Conservation (phyloP, 805 yeast genomes). For the Maudiozyma barnettii region DNA sequence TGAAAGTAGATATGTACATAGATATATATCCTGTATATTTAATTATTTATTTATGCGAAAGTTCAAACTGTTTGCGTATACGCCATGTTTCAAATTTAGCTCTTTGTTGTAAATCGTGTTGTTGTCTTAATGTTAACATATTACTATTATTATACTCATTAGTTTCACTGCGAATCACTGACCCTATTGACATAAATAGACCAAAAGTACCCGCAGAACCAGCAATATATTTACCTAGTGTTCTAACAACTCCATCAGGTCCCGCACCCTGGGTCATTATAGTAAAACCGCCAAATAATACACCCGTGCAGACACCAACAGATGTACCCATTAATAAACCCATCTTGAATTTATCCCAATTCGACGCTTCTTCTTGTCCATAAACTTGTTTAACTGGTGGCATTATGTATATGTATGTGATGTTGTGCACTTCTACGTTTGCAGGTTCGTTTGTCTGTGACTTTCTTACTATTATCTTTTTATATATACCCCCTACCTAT, state of each 20-base stretch:
- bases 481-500: too few relatives aligned
- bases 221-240: conserved; percentile 90
- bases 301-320: conserved; percentile 86
- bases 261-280: conserved; percentile 94
- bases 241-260: conserved; percentile 93
- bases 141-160: conserved; percentile 25
- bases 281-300: conserved; percentile 87
- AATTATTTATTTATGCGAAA: too few relatives aligned
- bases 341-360: conserved; percentile 96
- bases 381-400: conserved; percentile 71
- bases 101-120: conserved; percentile 19
- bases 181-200: conserved; percentile 91
- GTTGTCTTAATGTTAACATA: conserved; percentile 8
- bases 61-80: conserved; percentile 11
- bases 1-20: too few relatives aligned
- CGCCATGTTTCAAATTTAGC: conserved; percentile 28
- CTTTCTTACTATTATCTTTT: too few relatives aligned
- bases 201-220: conserved; percentile 98
- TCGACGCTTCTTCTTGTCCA: conserved; percentile 59
- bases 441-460: too few relatives aligned
- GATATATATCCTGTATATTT: too few relatives aligned
- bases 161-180: conserved; percentile 72
- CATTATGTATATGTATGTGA: conserved; percentile 13
- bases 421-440: neutral
- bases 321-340: conserved; percentile 90